A percentile compares a stretch with the other conserved stretches of the same genome.
phyloP scores from a whole-genome alignment of 2,329 filamentous ascomycete species.

The Chaetomium strumarium region DNA sequence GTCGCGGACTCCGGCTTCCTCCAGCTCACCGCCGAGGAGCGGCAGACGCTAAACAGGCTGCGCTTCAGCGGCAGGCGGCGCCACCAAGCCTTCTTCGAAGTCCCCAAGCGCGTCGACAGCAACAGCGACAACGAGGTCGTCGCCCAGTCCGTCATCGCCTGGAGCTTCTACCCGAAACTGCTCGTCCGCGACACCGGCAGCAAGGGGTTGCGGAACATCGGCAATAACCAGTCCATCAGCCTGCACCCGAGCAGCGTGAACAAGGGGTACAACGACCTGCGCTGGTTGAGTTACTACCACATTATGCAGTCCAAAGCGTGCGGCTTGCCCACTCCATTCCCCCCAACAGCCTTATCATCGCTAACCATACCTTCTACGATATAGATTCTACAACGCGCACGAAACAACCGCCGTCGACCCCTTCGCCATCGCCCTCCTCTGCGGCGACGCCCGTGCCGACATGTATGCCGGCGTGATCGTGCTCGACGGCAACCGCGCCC shows the following conservation, averaged over 20 bases:
- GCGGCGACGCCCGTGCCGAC: slow-evolving; percentile 84
- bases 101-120: slow-evolving; percentile 67
- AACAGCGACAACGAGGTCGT: slow-evolving; percentile 78
- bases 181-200: slow-evolving; percentile 64
- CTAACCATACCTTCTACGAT: neutral
- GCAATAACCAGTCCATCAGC: slow-evolving; percentile 86
- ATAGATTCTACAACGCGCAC: slow-evolving; percentile 80
- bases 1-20: slow-evolving; percentile 83
- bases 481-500: slow-evolving; percentile 79
- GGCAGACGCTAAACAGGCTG: slow-evolving; percentile 59
- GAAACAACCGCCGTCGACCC: slow-evolving; percentile 78
- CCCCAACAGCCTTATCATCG: neutral
- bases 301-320: slow-evolving; percentile 89
- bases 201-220: slow-evolving; percentile 83
- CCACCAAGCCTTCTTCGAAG: slow-evolving; percentile 66
- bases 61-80: slow-evolving; percentile 61
- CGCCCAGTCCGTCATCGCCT: slow-evolving; percentile 76
- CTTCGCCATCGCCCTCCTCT: slow-evolving; percentile 76
- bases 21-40: slow-evolving; percentile 66
- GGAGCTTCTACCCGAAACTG: slow-evolving; percentile 94
- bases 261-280: slow-evolving; percentile 59
- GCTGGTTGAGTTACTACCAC: slow-evolving; percentile 91
- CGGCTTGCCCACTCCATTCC: slow-evolving; percentile 27
- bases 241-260: slow-evolving; percentile 88
- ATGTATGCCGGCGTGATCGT: slow-evolving; percentile 83